Base-by-base conservation (phyloP, 2,329 filamentous ascomycete species). In the Colletotrichum camelliae region DNA sequence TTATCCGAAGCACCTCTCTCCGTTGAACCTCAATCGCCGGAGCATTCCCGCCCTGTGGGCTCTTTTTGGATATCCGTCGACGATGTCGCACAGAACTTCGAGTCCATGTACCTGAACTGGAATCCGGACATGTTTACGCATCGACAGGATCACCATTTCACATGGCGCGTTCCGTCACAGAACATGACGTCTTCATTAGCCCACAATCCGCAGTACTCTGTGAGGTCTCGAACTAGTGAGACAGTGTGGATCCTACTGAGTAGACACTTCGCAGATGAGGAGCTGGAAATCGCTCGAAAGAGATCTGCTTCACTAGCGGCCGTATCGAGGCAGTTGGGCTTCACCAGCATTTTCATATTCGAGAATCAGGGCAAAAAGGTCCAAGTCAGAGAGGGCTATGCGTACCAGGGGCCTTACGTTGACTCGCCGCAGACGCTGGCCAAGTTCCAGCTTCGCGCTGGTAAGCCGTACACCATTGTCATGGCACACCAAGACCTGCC, bases 71-170 rank as follows among this genome's bases (percentile, higher is more conserved):
- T 98, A 85, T 92, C 93, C 29, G 92, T 97, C 33, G 94, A 98
- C 79, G 94, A 96, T 78, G 92, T 98, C 5, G 91, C 95, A 43
- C 96, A 98, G 80, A 93, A 98, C 81, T 99, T 98, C 78, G 96
- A 98, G 82, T 98, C 96, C 21, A 91, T 99, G 79, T 99, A 98
- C 83, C 88, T 99, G 70, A 99, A 98, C 85, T 99, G 97, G 97
- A 98, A 98, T 78, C 96, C 97, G 0, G 90, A 91, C 1, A 87
- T 98, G 1, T 99, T 99, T 84, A 87, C 88, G 2, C 87, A 94
- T 81, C 93, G 96, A 10, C 93, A 98, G 83, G 96, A 99, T 80
- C 92, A 96, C 72, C 97, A 99, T 84, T 98, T 98, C 81, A 89
- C 89, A 3, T 99, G 97, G 97, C 89, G 93, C 3, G 85, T 92